Evolutionary conservation across 2,329 filamentous ascomycete species (phyloP).

Genomic region (Exophiala aquamarina): DNA sequence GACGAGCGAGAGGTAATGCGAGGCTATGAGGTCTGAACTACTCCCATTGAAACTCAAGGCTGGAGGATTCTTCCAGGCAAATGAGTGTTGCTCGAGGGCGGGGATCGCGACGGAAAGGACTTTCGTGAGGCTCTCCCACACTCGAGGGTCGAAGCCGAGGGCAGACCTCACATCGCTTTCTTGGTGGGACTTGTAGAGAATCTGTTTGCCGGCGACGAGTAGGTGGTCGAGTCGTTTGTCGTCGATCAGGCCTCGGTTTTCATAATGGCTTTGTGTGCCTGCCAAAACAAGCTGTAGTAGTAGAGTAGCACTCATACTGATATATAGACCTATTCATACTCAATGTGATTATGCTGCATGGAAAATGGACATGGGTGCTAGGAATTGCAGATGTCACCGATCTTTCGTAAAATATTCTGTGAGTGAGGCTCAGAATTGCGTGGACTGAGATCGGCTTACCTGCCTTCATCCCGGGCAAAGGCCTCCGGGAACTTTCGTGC

Average conservation of each 20-base stretch:
- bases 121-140: slow-evolving; percentile 61
- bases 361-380: no score
- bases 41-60: slow-evolving; percentile 15
- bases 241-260: slow-evolving; percentile 59
- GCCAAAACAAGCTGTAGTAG: slow-evolving; percentile 49
- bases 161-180: slow-evolving; percentile 57
- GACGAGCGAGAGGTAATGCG: slow-evolving; percentile 58
- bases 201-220: slow-evolving; percentile 61
- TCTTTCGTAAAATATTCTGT: no score
- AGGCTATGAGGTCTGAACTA: slow-evolving; percentile 59
- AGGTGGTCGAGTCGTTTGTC: slow-evolving; percentile 58
- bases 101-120: slow-evolving; percentile 61
- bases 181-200: slow-evolving; percentile 58
- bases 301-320: slow-evolving; percentile 29
- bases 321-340: slow-evolving; percentile 12
- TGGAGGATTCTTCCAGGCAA: slow-evolving; percentile 60
- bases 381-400: neutral
- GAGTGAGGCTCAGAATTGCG: no score
- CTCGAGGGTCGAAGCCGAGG: slow-evolving; percentile 55
- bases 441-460: no score
- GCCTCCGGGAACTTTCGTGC: no score
- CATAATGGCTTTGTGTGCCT: slow-evolving; percentile 58
- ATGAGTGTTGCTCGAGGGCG: slow-evolving; percentile 61
- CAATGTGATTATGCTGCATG: neutral
- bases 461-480: no score